Evolutionary conservation across 1,139 yeast species (phyloP).

Genomic region (Geotrichum reessii): DNA sequence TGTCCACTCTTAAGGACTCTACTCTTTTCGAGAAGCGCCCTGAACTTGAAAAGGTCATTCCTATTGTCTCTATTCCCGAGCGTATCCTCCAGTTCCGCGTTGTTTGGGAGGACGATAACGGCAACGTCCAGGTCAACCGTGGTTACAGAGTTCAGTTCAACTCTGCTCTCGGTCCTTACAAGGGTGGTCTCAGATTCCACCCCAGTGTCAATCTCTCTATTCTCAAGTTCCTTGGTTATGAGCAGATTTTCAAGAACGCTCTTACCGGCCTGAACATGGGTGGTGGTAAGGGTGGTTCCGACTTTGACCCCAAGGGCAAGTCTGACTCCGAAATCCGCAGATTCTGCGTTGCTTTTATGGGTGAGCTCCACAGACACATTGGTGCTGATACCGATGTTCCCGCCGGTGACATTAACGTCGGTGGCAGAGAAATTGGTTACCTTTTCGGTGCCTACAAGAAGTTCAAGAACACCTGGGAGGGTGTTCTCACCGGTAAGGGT

Average conservation of each 20-base stretch:
- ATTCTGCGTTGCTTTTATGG: conserved; percentile 93
- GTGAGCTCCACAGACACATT: conserved; percentile 91
- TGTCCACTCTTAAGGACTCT: conserved; percentile 83
- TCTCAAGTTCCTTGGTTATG: conserved; percentile 93
- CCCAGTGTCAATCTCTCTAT: conserved; percentile 93
- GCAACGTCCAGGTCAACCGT: conserved; percentile 85
- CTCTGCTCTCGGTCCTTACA: conserved; percentile 97
- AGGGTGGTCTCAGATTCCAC: conserved; percentile 98
- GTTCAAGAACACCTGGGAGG: conserved; percentile 89
- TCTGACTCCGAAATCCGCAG: conserved; percentile 91
- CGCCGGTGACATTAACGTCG: conserved; percentile 93
- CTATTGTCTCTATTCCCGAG: conserved; percentile 92
- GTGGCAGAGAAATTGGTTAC: conserved; percentile 90
- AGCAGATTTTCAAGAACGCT: conserved; percentile 97
- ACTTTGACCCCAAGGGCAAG: conserved; percentile 94
- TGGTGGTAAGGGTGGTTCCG: conserved; percentile 99
- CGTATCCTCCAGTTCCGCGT: conserved; percentile 96
- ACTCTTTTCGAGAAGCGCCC: conserved; percentile 86
- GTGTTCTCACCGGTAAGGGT: conserved; percentile 97
- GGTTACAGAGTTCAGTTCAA: conserved; percentile 98
- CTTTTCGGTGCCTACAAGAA: conserved; percentile 95
- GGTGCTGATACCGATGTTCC: conserved; percentile 98
- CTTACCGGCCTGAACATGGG: conserved; percentile 96
- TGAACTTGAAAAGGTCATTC: conserved; percentile 80
- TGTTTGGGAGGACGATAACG: conserved; percentile 94